Conservation (phyloP, 106 monocot species). For the Iris macrosiphon region DNA sequence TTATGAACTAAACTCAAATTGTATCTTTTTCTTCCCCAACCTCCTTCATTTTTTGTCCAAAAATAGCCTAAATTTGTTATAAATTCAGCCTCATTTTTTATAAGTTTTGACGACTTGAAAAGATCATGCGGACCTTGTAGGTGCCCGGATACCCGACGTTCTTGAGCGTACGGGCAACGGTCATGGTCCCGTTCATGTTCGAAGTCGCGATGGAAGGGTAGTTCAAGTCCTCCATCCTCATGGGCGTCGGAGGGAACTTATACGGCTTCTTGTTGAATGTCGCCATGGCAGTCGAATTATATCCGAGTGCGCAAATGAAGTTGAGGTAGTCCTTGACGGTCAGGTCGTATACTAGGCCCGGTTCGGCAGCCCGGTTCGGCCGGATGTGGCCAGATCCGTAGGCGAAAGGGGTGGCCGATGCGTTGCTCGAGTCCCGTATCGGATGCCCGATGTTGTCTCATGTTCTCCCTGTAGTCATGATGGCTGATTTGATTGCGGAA, state of each 20-base stretch:
- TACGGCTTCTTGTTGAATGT: conserved; percentile 8
- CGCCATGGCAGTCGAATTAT: conserved; percentile 15
- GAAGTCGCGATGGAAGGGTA: conserved; percentile 58
- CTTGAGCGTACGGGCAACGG: conserved; percentile 39
- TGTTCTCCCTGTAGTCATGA: conserved; percentile 28
- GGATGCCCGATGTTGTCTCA: conserved; percentile 13
- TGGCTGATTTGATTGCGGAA: no score
- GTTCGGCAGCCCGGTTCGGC: conserved; percentile 40
- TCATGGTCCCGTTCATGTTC: conserved; percentile 7
- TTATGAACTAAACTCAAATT: no score
- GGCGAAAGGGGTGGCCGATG: conserved; percentile 25
- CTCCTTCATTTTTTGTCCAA: no score
- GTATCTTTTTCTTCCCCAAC: no score
- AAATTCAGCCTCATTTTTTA: no score
- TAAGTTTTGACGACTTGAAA: no score
- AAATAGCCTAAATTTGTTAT: no score
- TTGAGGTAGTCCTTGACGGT: conserved; percentile 24
- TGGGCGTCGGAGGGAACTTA: conserved; percentile 21
- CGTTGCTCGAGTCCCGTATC: not conserved
- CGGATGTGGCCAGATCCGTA: conserved; percentile 40
- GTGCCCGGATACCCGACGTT: conserved; percentile 53
- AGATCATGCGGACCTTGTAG: conserved; percentile 37
- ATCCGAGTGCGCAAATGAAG: conserved; percentile 39
- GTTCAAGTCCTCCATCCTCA: conserved; percentile 37
- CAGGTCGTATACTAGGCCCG: conserved; percentile 55